Evolutionary conservation across 257 asterid genomes (phyloP).

Genomic region (Cynanchum wilfordii): DNA sequence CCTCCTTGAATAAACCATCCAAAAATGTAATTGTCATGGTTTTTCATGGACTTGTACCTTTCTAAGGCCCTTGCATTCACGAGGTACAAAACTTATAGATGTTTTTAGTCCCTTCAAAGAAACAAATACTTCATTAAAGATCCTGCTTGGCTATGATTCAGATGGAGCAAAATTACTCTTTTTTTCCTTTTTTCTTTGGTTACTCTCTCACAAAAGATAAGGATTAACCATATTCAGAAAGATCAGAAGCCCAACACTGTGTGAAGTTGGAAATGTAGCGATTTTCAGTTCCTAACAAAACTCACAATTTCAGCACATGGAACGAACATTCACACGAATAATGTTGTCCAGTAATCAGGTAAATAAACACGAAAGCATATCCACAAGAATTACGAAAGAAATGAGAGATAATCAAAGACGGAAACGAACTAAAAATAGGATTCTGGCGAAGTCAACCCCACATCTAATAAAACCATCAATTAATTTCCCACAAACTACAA

Average conservation of each 20-base stretch:
- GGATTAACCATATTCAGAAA: neutral
- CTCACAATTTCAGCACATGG: too few relatives aligned
- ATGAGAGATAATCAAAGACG: too few relatives aligned
- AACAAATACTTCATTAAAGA: neutral
- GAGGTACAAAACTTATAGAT: neutral
- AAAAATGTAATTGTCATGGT: neutral
- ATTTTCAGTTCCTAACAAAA: neutral
- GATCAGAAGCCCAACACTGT: neutral
- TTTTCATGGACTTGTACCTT: neutral
- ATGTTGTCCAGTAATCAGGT: neutral
- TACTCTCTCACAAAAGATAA: neutral
- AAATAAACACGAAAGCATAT: neutral
- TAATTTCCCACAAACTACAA: neutral
- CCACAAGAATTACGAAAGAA: neutral
- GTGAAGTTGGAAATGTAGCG: neutral
- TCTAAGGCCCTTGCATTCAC: neutral
- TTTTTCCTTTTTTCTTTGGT: neutral
- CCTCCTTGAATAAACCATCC: neutral
- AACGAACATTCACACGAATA: neutral
- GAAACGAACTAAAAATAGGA: neutral
- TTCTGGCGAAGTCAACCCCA: neutral
- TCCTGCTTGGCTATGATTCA: neutral
- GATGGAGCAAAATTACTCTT: neutral
- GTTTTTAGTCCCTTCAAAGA: neutral
- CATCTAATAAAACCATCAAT: neutral